Percentiles rank a stretch among this genome's conserved stretches.
phyloP scores from a whole-genome alignment of 2,329 filamentous ascomycete genomes.

The Epichloe uncinata region DNA sequence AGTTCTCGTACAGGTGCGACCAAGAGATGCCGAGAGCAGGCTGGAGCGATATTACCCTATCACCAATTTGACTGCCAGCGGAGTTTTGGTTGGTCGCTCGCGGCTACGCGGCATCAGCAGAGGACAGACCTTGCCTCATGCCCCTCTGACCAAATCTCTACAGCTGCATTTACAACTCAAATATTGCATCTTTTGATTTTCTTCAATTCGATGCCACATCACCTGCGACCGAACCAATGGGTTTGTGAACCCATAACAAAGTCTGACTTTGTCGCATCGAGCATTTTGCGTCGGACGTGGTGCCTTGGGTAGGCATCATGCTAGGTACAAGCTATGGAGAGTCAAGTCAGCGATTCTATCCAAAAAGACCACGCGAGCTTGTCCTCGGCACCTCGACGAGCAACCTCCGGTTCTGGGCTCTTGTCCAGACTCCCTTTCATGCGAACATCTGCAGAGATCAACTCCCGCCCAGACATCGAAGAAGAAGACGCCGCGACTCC shows the following conservation, averaged over 20 bases:
- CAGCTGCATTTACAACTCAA: too few relatives aligned
- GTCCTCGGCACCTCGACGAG: conserved; percentile 24
- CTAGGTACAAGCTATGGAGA: conserved; percentile 5
- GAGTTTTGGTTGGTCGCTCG: too few relatives aligned
- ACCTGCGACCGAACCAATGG: neutral
- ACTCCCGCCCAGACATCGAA: conserved; percentile 17
- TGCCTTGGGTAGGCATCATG: neutral
- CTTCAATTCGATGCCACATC: too few relatives aligned
- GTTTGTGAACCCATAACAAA: neutral
- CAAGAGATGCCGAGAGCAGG: too few relatives aligned
- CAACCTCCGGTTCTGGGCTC: conserved; percentile 46
- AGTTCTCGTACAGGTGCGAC: too few relatives aligned
- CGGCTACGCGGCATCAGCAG: too few relatives aligned
- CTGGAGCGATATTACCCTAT: too few relatives aligned
- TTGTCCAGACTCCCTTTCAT: conserved; percentile 56
- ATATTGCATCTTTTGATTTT: too few relatives aligned
- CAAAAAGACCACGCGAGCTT: conserved; percentile 7
- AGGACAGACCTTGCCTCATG: too few relatives aligned
- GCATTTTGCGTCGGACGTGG: neutral
- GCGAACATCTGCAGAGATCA: conserved; percentile 26
- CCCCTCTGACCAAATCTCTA: too few relatives aligned
- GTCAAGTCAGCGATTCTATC: neutral
- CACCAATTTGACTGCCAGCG: too few relatives aligned
- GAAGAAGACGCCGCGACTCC: conserved; percentile 14
- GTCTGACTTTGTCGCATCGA: neutral